phyloP scores from a whole-genome alignment of 2,329 filamentous ascomycete genomes.

The Penicillium palitans region DNA sequence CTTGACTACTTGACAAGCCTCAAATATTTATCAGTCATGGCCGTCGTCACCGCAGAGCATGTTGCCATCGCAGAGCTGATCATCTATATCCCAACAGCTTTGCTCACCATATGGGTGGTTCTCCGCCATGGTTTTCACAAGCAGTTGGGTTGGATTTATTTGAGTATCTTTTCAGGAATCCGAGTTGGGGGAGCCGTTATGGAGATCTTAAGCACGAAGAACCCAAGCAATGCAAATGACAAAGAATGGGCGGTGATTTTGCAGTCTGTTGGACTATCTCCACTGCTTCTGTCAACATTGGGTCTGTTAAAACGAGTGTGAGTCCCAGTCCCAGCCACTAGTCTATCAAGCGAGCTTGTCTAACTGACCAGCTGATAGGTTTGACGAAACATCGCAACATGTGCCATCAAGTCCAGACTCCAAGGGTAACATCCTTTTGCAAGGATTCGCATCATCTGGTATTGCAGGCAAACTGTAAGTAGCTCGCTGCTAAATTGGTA shows the following conservation, averaged over 20 bases:
- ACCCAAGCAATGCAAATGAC: conserved; percentile 1
- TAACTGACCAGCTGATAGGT: neutral
- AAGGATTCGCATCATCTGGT: neutral
- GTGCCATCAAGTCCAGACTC: conserved; percentile 6
- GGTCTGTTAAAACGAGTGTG: conserved; percentile 10
- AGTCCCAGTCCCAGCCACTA: neutral
- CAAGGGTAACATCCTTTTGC: neutral
- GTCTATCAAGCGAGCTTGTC: neutral
- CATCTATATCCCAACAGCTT: conserved; percentile 7
- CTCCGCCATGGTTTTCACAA: conserved; percentile 11
- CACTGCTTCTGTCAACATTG: conserved; percentile 6
- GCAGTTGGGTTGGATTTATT: conserved; percentile 11
- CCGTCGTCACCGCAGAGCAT: conserved; percentile 4
- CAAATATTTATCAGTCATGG: neutral
- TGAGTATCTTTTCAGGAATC: conserved; percentile 2
- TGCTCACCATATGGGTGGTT: conserved; percentile 5
- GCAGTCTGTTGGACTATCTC: conserved; percentile 8
- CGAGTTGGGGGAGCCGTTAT: conserved; percentile 10
- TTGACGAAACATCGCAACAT: conserved; percentile 3
- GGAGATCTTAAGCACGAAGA: conserved; percentile 3
- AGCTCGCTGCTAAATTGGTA: neutral
- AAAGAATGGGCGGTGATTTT: conserved; percentile 8
- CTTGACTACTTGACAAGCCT: neutral
- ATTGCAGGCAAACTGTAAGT: neutral
- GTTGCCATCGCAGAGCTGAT: conserved; percentile 9